Conservation (phyloP, 2,329 filamentous ascomycete species). For the Epichloe sp. region DNA sequence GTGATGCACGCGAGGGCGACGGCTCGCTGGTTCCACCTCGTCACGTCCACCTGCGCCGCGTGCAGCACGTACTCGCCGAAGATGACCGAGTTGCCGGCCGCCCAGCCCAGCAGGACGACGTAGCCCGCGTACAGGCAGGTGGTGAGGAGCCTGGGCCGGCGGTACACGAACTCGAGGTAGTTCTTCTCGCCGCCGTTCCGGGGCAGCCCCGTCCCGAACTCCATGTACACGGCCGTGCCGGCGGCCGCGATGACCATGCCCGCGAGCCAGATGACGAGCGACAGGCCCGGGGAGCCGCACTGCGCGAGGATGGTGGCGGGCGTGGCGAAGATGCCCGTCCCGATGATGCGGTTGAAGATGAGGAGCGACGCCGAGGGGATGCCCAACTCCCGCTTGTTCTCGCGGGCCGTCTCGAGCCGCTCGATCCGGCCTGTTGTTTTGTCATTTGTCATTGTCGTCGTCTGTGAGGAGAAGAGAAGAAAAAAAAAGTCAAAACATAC, state of each 20-base stretch:
- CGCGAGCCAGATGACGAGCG: conserved; percentile 49
- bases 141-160: conserved; percentile 45
- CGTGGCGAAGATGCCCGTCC: conserved; percentile 54
- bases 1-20: conserved; percentile 56
- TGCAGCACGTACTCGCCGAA: conserved; percentile 60
- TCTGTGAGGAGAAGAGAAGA: not conserved
- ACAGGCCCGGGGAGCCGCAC: conserved; percentile 48
- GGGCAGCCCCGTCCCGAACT: conserved; percentile 52
- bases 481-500: not conserved
- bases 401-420: conserved; percentile 24
- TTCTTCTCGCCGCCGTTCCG: conserved; percentile 54
- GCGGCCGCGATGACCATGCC: conserved; percentile 49
- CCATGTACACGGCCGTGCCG: conserved; percentile 51
- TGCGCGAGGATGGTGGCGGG: conserved; percentile 43
- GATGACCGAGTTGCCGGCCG: conserved; percentile 53
- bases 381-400: conserved; percentile 42
- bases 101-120: conserved; percentile 51
- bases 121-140: conserved; percentile 50
- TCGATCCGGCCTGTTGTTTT: not conserved
- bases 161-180: conserved; percentile 53
- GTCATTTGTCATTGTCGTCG: not conserved
- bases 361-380: conserved; percentile 41
- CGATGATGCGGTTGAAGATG: conserved; percentile 53
- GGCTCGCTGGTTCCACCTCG: conserved; percentile 53
- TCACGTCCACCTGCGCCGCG: conserved; percentile 48